Conservation (phyloP, 768 basidiomycete genomes). For the Auriscalpium microsporum region DNA sequence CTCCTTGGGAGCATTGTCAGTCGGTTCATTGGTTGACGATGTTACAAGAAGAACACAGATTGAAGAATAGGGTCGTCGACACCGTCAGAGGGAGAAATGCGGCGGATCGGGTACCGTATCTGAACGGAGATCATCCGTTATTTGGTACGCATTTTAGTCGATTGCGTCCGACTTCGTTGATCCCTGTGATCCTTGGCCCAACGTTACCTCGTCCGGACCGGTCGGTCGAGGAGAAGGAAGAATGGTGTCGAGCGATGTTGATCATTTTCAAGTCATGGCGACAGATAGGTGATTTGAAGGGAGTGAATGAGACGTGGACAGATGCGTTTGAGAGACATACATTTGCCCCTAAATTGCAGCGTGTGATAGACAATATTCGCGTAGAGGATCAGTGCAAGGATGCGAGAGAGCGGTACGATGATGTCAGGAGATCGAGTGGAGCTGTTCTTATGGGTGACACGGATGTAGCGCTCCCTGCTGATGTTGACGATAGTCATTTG, state of each 20-base stretch:
- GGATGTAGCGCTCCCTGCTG: background rate
- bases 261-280: slow-evolving; percentile 38
- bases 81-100: background rate
- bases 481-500: background rate
- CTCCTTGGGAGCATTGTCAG: background rate
- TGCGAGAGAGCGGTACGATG: background rate
- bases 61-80: background rate
- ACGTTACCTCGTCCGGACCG: slow-evolving; percentile 2
- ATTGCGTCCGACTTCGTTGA: background rate
- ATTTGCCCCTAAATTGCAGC: background rate
- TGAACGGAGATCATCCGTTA: background rate
- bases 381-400: background rate
- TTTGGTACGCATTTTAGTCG: slow-evolving; percentile 1
- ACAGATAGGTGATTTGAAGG: background rate
- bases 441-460: background rate
- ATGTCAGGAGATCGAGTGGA: background rate
- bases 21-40: background rate
- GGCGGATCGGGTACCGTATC: background rate
- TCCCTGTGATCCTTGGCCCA: slow-evolving; percentile 8
- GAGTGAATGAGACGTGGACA: background rate
- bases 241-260: slow-evolving; percentile 30
- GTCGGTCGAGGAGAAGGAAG: background rate
- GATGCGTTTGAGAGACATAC: background rate
- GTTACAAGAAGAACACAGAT: background rate
- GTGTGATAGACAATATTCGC: background rate